Percentiles rank a stretch among this genome's conserved stretches.
phyloP scores from a whole-genome alignment of 2,329 filamentous ascomycete species.

The Aspergillus sp. region DNA sequence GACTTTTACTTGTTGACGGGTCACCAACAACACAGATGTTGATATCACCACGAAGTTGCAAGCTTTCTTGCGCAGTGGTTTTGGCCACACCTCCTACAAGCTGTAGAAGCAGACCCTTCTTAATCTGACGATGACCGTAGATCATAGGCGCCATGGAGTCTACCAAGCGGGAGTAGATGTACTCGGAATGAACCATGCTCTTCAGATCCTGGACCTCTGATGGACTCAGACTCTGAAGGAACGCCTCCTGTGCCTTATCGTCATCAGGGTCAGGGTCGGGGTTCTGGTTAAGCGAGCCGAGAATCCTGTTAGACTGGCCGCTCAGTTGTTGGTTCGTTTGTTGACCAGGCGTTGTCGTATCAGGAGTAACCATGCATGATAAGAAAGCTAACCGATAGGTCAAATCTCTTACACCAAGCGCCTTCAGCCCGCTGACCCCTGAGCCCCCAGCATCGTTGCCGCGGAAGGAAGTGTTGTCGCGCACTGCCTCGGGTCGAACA shows the following conservation, averaged over 20 bases:
- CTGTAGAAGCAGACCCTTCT: constrained; percentile 92
- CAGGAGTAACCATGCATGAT: constrained; percentile 91
- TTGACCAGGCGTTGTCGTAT: constrained; percentile 77
- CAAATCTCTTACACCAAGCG: constrained; percentile 88
- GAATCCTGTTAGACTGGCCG: constrained; percentile 77
- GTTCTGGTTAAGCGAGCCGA: constrained; percentile 77
- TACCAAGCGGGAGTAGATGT: constrained; percentile 90
- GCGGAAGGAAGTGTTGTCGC: constrained; percentile 75
- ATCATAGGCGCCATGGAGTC: constrained; percentile 96
- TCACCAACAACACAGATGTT: constrained; percentile 99
- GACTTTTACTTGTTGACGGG: constrained; percentile 94
- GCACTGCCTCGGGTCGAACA: constrained; percentile 74
- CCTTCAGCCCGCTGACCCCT: constrained; percentile 84
- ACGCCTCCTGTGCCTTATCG: constrained; percentile 84
- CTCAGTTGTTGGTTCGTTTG: constrained; percentile 66
- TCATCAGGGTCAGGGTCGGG: constrained; percentile 69
- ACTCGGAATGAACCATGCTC: constrained; percentile 89
- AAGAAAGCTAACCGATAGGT: constrained; percentile 97
- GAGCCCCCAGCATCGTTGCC: constrained; percentile 78
- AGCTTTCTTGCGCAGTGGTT: constrained; percentile 78
- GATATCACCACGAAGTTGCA: constrained; percentile 94
- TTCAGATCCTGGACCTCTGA: constrained; percentile 90
- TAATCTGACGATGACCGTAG: constrained; percentile 95
- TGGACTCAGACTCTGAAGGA: constrained; percentile 79
- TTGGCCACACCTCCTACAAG: constrained; percentile 96